Base-by-base conservation (phyloP, 176 grass and related monocot species). In the Ensete ventricosum region DNA sequence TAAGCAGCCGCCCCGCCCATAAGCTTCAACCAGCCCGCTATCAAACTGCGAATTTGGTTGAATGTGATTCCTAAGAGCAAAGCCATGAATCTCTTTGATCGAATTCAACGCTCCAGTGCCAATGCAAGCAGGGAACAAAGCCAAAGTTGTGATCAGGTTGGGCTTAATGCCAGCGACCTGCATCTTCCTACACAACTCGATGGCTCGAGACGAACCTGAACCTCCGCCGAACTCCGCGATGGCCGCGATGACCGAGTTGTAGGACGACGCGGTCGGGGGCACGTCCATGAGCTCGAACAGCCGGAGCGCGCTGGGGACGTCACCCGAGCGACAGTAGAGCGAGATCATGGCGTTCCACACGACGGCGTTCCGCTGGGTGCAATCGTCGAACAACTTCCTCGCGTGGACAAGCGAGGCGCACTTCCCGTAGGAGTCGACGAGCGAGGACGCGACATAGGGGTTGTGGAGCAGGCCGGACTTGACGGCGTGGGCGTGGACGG, bases 261-360 rank as follows among this genome's bases (percentile, higher is more conserved):
- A 92, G 63, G 84, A 89, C 14, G 90, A 89, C 0, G 73, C 79
- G 4, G 81, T 82, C 0, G 86, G 86, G 8, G 55, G 21, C 14
- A 89, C 86, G 9, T 87, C 82, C 90, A 92, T 92, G 55, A 52
- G 25, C 8, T 72, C 69, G 2, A 92, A 80, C 76, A 78, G 54
- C 20, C 9, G 19, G 16, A 60, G 25, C 4, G 86, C 90, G 0
- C 50, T 62, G 19, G 25, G 0, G 69, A 92, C 21, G 69, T 92
- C 73, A 0, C 75, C 82, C 10, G 86, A 82, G 0, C 76, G 77
- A 43, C 83, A 53, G 58, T 86, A 83, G 27, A 86, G 63, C 5
- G 84, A 80, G 14, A 92, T 86, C 81, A 86, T 84, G 60, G 90
- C 73, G 70, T 87, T 92, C 84, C 86, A 92, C 63, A 89, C 84